phyloP scores from a whole-genome alignment of 177 flowering plant genomes.

The Vitis hybrid region DNA sequence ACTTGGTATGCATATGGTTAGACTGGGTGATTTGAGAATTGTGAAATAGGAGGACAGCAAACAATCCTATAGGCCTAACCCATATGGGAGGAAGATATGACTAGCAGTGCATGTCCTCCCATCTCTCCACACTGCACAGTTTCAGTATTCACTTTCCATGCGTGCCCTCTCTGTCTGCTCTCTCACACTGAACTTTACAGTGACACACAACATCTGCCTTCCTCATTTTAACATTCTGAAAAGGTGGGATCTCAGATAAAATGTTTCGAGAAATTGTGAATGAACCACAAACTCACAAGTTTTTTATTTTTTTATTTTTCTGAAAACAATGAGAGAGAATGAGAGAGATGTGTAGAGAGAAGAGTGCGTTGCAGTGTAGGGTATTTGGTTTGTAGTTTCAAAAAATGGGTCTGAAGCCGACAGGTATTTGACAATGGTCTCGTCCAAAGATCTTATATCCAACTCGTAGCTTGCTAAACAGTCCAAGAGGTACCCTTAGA shows the following conservation, averaged over 20 bases:
- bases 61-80: not conserved
- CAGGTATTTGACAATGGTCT: conserved; percentile 10
- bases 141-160: not conserved
- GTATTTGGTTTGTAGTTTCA: conserved; percentile 3
- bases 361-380: no score
- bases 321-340: not conserved
- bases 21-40: no score
- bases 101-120: not conserved
- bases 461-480: conserved; percentile 5
- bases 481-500: not conserved
- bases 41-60: not conserved
- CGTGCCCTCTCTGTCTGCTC: conserved; percentile 3
- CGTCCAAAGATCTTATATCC: conserved; percentile 14
- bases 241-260: not conserved
- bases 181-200: not conserved
- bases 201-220: not conserved
- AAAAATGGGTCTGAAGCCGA: conserved; percentile 8
- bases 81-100: not conserved
- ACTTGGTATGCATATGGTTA: no score
- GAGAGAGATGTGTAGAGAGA: not conserved
- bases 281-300: not conserved
- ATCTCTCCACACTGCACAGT: not conserved
- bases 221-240: conserved; percentile 11
- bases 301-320: not conserved
- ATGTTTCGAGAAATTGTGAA: not conserved